phyloP scores from a whole-genome alignment of 768 basidiomycete species.

The Boletellus sp. region DNA sequence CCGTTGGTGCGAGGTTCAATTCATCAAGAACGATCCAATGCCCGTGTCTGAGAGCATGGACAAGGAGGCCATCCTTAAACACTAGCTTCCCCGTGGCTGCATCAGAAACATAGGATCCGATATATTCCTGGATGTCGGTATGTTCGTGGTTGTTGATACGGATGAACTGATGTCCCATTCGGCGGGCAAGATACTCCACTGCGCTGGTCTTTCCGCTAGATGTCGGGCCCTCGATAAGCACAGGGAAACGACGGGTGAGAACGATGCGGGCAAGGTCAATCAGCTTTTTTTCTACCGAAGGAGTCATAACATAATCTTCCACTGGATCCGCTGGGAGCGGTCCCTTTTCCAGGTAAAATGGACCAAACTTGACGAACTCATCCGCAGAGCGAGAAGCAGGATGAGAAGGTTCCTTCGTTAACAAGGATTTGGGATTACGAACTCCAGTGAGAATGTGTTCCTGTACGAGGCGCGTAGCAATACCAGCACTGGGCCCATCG shows the following conservation, averaged over 20 bases:
- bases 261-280: constrained; percentile 91
- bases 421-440: constrained; percentile 71
- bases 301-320: constrained; percentile 90
- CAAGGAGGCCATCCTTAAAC: constrained; percentile 91
- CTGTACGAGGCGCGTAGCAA: constrained; percentile 67
- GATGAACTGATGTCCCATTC: constrained; percentile 92
- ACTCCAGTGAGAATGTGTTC: constrained; percentile 76
- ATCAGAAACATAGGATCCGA: constrained; percentile 95
- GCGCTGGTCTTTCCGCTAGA: constrained; percentile 98
- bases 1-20: constrained; percentile 94
- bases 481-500: constrained; percentile 62
- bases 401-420: constrained; percentile 63
- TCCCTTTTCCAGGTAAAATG: constrained; percentile 86
- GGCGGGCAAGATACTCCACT: constrained; percentile 88
- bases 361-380: constrained; percentile 79
- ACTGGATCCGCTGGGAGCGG: constrained; percentile 55
- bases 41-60: constrained; percentile 85
- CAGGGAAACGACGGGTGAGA: constrained; percentile 83
- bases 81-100: constrained; percentile 88
- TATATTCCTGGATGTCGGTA: constrained; percentile 98
- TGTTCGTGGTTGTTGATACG: constrained; percentile 99
- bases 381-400: constrained; percentile 44
- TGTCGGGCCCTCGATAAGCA: constrained; percentile 96
- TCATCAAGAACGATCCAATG: constrained; percentile 99
- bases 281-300: constrained; percentile 93